Evolutionary conservation across 1,139 yeast genomes (phyloP), one percentile per base, ranked within the genome.

Genomic region (Tardiomyces depauwii): DNA sequence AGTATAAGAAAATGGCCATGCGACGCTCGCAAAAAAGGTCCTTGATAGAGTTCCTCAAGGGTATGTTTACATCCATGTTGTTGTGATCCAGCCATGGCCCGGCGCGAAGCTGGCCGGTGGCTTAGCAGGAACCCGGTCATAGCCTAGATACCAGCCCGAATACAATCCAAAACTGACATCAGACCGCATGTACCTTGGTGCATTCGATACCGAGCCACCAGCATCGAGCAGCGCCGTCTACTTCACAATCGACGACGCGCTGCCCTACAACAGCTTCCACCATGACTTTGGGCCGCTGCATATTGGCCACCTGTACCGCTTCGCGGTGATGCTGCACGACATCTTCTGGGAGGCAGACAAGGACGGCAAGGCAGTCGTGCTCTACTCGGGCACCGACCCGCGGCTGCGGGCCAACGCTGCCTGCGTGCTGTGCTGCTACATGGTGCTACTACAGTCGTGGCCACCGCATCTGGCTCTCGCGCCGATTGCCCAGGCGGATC

Each of bases 381-480:
- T 89, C 55, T 91, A 87, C 64, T 86, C 96, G 16, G 74, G 87
- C 2, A 79, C 91, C 0, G 80, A 84, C 40, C 78, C 95, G 2
- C 79, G 85, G 53, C 82, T 82, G 55, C 68, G 98, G 55, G 81
- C 97, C 11, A 91, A 93, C 60, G 94, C 97, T 14, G 97, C 97
- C 2, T 88, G 97, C 64, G 71, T 91, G 52, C 71, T 91, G 47
- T 86, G 96, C 54, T 87, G 97, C 59, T 91, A 91, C 64, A 88
- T 91, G 97, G 81, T 91, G 0, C 69, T 91, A 50, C 89, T 91
- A 16, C 98, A 91, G 63, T 82, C 89, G 18, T 91, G 98, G 98
- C 88, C 96, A 1, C 98, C 98, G 0, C 98, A 91, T 64, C 91
- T 91, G 63, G 98, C 91, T 0, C 70, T 91, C 53, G 96, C 94